These are phyloP conservation scores for Hygrocybe punicea DNA, from an alignment of 768 basidiomycete species.

Conservation along the genomic window DNA sequence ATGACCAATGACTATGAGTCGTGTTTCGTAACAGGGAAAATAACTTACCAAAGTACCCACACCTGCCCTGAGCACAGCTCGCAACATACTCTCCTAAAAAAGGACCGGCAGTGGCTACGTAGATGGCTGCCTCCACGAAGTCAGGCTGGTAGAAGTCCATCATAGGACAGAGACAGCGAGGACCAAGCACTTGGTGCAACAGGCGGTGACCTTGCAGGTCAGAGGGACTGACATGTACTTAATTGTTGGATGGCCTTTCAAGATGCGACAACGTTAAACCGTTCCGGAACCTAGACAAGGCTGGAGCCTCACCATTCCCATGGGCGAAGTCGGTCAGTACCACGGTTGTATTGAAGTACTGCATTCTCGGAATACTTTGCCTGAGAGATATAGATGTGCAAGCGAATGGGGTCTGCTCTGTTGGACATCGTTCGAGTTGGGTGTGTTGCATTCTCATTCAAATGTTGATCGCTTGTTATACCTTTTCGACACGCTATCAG, in stretches of 20 bases:
- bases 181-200: neutral
- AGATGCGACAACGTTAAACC: neutral
- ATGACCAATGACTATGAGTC: neutral
- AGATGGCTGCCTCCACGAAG: constrained; percentile 3
- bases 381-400: neutral
- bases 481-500: too few species aligned
- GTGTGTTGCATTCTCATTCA: too few species aligned
- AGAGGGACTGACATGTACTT: neutral
- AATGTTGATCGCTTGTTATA: too few species aligned
- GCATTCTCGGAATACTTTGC: neutral
- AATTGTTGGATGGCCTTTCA: neutral
- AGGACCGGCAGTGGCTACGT: neutral
- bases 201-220: neutral
- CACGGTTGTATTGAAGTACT: neutral
- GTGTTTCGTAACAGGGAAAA: neutral
- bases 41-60: constrained; percentile 2
- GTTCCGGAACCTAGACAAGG: neutral
- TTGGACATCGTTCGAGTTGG: neutral
- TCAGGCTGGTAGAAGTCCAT: too few species aligned
- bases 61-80: neutral
- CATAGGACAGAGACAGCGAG: neutral
- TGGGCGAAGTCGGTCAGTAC: neutral
- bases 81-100: neutral
- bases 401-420: neutral
- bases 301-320: neutral